phyloP scores from a whole-genome alignment of 345 rosid species.

The Ceriops decandra region DNA sequence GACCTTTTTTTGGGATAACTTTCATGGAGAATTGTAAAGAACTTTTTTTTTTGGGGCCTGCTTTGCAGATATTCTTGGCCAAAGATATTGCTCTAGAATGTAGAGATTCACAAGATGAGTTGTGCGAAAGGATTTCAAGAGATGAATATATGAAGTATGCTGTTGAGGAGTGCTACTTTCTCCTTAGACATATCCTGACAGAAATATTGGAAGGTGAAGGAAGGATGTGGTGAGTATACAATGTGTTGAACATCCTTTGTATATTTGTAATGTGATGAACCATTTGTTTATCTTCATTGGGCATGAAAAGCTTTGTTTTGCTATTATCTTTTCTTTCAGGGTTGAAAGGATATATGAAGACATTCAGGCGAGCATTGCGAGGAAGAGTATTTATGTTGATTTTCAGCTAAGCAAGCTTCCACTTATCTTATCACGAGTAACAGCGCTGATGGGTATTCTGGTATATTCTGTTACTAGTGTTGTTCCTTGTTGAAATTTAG shows the following conservation, averaged over 20 bases:
- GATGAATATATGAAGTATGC: slow-evolving; percentile 97
- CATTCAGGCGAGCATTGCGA: slow-evolving; percentile 49
- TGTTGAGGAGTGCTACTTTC: slow-evolving; percentile 75
- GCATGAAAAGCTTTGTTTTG: slow-evolving; percentile 10
- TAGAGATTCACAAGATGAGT: slow-evolving; percentile 72
- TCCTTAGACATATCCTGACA: slow-evolving; percentile 58
- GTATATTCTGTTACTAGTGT: slow-evolving; percentile 37
- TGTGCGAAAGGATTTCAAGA: slow-evolving; percentile 74
- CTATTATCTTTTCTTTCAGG: slow-evolving; percentile 45
- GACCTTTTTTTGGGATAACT: background rate
- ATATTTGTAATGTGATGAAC: background rate
- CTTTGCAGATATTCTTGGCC: slow-evolving; percentile 71
- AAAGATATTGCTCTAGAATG: slow-evolving; percentile 78
- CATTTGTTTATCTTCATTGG: background rate
- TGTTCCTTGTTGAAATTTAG: background rate
- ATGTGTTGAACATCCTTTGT: slow-evolving; percentile 7
- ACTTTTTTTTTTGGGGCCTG: background rate
- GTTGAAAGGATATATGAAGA: slow-evolving; percentile 76
- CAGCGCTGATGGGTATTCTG: slow-evolving; percentile 83
- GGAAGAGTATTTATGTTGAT: slow-evolving; percentile 48
- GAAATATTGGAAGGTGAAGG: slow-evolving; percentile 87
- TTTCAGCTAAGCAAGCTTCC: slow-evolving; percentile 70
- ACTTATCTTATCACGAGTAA: slow-evolving; percentile 71
- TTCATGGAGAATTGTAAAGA: too few relatives aligned
- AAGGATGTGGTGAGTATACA: slow-evolving; percentile 64